Conservation (phyloP, 2,329 filamentous ascomycete genomes). For the Chaetomiaceae sp. region DNA sequence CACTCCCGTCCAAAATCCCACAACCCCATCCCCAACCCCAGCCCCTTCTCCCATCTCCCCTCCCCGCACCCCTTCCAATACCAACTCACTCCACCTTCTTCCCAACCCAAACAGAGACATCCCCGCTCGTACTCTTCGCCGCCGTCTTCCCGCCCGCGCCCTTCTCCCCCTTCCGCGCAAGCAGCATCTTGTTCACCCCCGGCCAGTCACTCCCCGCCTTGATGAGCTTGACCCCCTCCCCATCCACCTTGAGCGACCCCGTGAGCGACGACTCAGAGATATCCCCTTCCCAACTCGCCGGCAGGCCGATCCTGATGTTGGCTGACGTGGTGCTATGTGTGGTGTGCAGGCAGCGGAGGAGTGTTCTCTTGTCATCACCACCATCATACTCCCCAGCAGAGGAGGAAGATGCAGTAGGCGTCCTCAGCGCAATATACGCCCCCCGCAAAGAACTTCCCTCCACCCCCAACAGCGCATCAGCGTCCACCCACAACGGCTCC, state of each 20-base stretch:
- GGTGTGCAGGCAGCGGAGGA: conserved; percentile 35
- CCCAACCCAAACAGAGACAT: conserved; percentile 20
- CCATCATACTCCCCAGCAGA: not conserved
- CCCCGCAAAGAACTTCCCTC: too few relatives aligned
- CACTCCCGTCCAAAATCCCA: too few relatives aligned
- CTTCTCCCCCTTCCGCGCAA: conserved; percentile 41
- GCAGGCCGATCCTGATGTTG: conserved; percentile 41
- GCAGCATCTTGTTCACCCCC: conserved; percentile 30
- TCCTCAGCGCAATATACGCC: not conserved
- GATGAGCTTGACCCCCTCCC: conserved; percentile 41
- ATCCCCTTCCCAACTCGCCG: conserved; percentile 46
- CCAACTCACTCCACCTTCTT: not conserved
- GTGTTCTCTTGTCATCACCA: not conserved
- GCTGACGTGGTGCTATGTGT: conserved; percentile 47
- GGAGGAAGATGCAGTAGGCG: not conserved
- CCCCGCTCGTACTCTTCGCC: conserved; percentile 18
- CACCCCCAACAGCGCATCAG: not conserved
- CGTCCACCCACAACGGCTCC: conserved; percentile 42
- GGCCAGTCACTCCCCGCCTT: conserved; percentile 31
- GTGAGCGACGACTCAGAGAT: conserved; percentile 39
- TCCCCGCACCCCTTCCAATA: too few relatives aligned
- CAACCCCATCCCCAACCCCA: too few relatives aligned
- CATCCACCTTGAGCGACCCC: conserved; percentile 38
- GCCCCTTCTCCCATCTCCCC: too few relatives aligned
- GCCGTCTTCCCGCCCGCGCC: conserved; percentile 21